phyloP scores from a whole-genome alignment of 768 basidiomycete genomes.

The Termitomyces sp. region DNA sequence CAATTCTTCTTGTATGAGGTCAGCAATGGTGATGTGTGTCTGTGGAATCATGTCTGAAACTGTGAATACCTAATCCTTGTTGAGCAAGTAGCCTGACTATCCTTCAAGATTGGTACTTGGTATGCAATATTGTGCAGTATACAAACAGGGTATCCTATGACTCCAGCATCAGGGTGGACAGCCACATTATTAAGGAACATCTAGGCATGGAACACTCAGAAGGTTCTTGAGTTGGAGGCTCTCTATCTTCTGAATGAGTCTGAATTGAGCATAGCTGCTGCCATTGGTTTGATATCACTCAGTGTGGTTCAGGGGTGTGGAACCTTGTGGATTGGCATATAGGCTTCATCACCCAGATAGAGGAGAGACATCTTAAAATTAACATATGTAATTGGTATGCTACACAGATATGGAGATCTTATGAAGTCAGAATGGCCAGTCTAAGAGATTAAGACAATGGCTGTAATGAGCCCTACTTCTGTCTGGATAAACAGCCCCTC shows the following conservation, averaged over 20 bases:
- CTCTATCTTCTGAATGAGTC: neutral
- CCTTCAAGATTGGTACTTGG: neutral
- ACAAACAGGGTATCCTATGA: no score
- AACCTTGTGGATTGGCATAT: neutral
- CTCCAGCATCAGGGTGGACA: neutral
- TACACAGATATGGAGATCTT: neutral
- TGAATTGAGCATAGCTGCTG: no score
- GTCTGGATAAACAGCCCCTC: no score
- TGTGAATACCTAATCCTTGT: neutral
- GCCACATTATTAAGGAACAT: neutral
- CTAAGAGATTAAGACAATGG: no score
- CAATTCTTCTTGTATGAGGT: neutral
- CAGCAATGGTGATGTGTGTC: neutral
- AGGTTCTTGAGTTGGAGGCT: neutral
- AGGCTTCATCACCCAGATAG: neutral
- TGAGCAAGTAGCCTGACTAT: neutral
- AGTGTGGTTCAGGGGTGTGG: no score
- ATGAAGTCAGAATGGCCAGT: no score
- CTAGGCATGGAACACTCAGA: slow-evolving; percentile 3
- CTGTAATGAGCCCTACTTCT: no score
- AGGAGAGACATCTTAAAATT: neutral
- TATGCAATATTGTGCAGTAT: neutral
- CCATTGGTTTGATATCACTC: no score
- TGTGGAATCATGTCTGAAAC: neutral
- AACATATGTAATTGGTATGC: neutral